Evolutionary conservation across 805 yeast species (phyloP).

Genomic region (Torulaspora delbrueckii): DNA sequence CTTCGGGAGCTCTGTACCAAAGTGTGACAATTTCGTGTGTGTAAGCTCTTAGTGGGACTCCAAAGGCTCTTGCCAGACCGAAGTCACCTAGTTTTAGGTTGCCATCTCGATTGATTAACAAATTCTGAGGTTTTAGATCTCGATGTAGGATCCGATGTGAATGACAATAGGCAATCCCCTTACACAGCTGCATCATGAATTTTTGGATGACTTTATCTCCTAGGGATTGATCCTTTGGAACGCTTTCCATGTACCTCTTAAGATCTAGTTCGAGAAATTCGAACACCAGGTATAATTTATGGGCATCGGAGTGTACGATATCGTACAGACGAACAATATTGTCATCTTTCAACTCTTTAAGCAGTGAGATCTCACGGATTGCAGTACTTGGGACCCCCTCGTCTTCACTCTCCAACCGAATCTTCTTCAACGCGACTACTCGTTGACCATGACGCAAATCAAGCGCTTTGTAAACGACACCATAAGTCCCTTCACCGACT

Average conservation of each 20-base stretch:
- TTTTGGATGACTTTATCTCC: constrained; percentile 82
- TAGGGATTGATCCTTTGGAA: constrained; percentile 81
- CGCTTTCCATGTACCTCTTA: constrained; percentile 88
- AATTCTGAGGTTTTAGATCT: constrained; percentile 91
- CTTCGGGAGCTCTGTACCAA: constrained; percentile 99
- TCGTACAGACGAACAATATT: constrained; percentile 90
- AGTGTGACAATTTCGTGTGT: constrained; percentile 96
- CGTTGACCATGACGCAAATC: constrained; percentile 76
- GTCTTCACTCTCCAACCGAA: constrained; percentile 82
- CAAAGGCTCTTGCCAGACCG: constrained; percentile 95
- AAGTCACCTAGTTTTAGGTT: constrained; percentile 93
- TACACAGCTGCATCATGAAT: constrained; percentile 88
- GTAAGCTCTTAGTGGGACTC: constrained; percentile 95
- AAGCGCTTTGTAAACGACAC: constrained; percentile 95
- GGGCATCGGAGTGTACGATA: constrained; percentile 88
- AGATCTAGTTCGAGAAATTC: constrained; percentile 91
- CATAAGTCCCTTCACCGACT: constrained; percentile 96
- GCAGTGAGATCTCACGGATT: constrained; percentile 87
- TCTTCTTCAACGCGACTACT: constrained; percentile 91
- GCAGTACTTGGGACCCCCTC: constrained; percentile 99
- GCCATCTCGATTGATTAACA: constrained; percentile 83
- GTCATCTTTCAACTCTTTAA: constrained; percentile 91
- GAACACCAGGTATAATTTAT: constrained; percentile 87
- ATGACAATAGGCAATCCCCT: constrained; percentile 71
- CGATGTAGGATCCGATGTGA: constrained; percentile 63